Base-by-base conservation (phyloP, 1,284 basidiomycete genomes). In the Apiotrichum gracile region DNA sequence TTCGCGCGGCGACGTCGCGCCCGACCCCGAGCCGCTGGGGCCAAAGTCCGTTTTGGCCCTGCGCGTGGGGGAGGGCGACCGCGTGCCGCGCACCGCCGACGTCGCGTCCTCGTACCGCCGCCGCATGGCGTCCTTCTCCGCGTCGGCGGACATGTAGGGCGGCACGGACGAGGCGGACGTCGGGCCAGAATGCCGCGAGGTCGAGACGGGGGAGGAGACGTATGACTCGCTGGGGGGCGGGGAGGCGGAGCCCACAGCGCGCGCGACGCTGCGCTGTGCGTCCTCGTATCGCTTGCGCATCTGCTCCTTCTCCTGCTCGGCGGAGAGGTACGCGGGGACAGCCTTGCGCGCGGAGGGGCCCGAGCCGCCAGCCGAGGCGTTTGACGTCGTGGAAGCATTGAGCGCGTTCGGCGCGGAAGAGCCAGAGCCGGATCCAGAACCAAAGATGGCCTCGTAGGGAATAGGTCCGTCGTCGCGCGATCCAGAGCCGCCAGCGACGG, bases 41-140 rank as follows among this genome's bases (percentile, higher is more conserved):
- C 12, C 40, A 14, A 27, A 13, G 9, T 13, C 22, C 10, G 5
- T 40, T 19, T 8, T 24, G 13, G 21, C 38, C 38, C 35, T 37
- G 8, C 16, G 27, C 13, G 47, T 38, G 5, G 51, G 45, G n/a
- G 59, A 57, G 4, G 50, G 43, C 14, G 85, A 83, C 56, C 81
- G 82, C 2, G 80, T 82, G 58, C 17, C 7, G 44, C 44, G 44
- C 29, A 34, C 31, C 19, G 33, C 44, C 21, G 14, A 13, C 33
- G 35, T 37, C n/a, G 57, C 54, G 13, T 47, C 63, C 47, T 66
- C 68, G 55, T 70, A 68, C 27, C 65, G 67, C 40, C 57, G 50
- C 40, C 56, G 55, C 69, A 72, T 70, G 52, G 60, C 55, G 41
- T 67, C 67, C 51, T 69, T 71, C 54, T 70, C 69, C 35, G 53